Percentiles rank a stretch among this genome's conserved stretches.
Evolutionary conservation across 2,329 filamentous ascomycete species (phyloP).

Genomic region (Zymoseptoria brevis): DNA sequence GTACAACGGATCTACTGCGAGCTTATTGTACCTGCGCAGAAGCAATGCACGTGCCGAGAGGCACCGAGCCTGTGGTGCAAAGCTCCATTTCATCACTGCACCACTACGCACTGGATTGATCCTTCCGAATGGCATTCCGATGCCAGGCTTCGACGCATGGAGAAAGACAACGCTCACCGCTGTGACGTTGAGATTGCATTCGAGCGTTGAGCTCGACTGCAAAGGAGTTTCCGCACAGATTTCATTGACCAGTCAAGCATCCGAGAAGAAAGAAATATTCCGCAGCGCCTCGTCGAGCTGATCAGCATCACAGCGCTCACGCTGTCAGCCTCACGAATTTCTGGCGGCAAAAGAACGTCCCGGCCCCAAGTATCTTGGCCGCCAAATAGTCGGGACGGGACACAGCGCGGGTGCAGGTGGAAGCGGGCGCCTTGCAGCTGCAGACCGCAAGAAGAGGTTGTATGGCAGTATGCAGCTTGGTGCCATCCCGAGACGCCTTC

Average conservation of each 20-base stretch:
- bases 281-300: not conserved
- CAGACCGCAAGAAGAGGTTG: too few relatives aligned
- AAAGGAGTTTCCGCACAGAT: not conserved
- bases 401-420: not conserved
- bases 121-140: not conserved
- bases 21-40: not conserved
- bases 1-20: not conserved
- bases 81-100: not conserved
- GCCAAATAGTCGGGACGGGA: not conserved
- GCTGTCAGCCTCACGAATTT: not conserved
- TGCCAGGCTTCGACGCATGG: not conserved
- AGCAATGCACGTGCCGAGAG: not conserved
- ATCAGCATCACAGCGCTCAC: not conserved
- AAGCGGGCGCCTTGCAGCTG: not conserved
- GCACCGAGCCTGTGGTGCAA: not conserved
- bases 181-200: not conserved
- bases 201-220: not conserved
- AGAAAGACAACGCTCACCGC: not conserved
- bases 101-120: not conserved
- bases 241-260: not conserved
- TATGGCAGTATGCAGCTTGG: not conserved
- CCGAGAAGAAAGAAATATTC: not conserved
- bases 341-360: not conserved
- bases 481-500: not conserved
- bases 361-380: not conserved